A percentile compares a stretch with the other conserved stretches of the same genome.
phyloP scores from a whole-genome alignment of 768 basidiomycete genomes.

The Podaxis sp. region DNA sequence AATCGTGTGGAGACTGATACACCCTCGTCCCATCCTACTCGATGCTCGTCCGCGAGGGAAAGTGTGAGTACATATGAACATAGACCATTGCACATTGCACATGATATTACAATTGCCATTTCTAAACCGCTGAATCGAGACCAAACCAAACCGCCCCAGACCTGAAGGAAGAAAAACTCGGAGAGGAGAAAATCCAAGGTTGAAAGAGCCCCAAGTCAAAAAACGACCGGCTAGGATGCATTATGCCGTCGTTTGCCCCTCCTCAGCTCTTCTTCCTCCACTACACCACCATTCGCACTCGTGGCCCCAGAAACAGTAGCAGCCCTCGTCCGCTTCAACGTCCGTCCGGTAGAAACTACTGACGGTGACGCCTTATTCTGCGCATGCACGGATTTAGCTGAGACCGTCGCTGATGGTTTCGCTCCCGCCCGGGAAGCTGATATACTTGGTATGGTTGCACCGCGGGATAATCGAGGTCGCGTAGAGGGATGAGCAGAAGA shows the following conservation, averaged over 20 bases:
- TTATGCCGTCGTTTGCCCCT: neutral
- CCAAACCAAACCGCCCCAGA: too few relatives aligned
- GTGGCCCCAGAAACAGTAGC: neutral
- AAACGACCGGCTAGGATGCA: too few relatives aligned
- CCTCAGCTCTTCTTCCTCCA: neutral
- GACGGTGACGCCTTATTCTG: neutral
- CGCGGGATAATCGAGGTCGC: conserved; percentile 11
- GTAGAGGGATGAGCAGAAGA: conserved; percentile 18
- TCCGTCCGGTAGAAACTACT: neutral
- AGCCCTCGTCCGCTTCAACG: neutral
- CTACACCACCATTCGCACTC: neutral
- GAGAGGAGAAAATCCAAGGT: too few relatives aligned
- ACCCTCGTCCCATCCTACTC: too few relatives aligned
- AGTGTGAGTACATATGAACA: too few relatives aligned
- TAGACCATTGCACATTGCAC: too few relatives aligned
- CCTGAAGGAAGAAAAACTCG: too few relatives aligned
- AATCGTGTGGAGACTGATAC: too few relatives aligned
- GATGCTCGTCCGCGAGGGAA: too few relatives aligned
- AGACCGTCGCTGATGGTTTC: neutral
- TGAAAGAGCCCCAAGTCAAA: too few relatives aligned
- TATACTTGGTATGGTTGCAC: neutral
- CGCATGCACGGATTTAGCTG: neutral
- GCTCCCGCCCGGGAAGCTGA: neutral
- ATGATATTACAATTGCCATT: too few relatives aligned
- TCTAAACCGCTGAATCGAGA: too few relatives aligned